phyloP scores from a whole-genome alignment of 768 basidiomycete species.

The Plicaturopsis crispa region DNA sequence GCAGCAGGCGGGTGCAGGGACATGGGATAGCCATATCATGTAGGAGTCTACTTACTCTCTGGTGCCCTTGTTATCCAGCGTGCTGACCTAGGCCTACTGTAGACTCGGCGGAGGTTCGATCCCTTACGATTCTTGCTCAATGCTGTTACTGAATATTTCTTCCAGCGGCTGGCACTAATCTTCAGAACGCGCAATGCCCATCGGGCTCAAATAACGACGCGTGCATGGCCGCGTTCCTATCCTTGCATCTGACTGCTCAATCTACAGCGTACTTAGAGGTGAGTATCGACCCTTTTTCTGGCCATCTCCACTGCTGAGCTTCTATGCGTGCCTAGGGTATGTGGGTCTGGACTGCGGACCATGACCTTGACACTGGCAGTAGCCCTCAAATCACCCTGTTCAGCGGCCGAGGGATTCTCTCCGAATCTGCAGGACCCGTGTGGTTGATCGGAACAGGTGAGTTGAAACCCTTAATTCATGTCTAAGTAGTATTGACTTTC shows the following conservation, averaged over 20 bases:
- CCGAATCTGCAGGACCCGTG: slow-evolving; percentile 68
- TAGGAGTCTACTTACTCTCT: slow-evolving; percentile 14
- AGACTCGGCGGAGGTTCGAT: slow-evolving; percentile 17
- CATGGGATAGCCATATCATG: slow-evolving; percentile 52
- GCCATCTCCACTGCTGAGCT: not conserved
- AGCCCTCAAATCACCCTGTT: slow-evolving; percentile 45
- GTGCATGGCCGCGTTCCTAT: slow-evolving; percentile 63
- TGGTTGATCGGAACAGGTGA: slow-evolving; percentile 70
- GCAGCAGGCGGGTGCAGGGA: slow-evolving; percentile 44
- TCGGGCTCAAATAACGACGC: slow-evolving; percentile 32
- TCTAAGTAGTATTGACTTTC: too few species aligned
- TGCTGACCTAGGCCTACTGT: slow-evolving; percentile 1
- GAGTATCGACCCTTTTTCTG: slow-evolving; percentile 2
- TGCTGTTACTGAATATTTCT: too few species aligned
- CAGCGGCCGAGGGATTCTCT: slow-evolving; percentile 64
- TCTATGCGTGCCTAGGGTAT: slow-evolving; percentile 36
- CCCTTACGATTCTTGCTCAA: too few species aligned
- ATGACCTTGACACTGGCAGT: slow-evolving; percentile 56
- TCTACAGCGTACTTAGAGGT: slow-evolving; percentile 63
- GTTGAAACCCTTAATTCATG: too few species aligned
- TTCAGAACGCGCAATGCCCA: slow-evolving; percentile 36
- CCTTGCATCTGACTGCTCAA: slow-evolving; percentile 46
- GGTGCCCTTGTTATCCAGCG: not conserved
- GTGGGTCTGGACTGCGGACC: slow-evolving; percentile 81
- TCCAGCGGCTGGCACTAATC: slow-evolving; percentile 35